These are phyloP conservation scores for Ambrosia hybrid DNA, from an alignment of 140 eudicot genomes.

Conservation along the genomic window DNA sequence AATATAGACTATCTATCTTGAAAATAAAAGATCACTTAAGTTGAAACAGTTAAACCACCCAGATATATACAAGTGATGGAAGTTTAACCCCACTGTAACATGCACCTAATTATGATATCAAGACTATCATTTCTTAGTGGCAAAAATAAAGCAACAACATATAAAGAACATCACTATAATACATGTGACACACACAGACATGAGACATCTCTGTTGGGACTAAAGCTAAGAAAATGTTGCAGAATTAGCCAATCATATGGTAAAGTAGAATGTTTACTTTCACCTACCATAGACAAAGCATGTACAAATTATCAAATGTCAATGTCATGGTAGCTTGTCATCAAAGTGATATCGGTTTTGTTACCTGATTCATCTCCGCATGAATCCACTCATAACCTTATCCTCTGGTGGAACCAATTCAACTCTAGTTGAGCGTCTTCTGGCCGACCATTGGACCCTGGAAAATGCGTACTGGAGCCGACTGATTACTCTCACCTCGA, in stretches of 20 bases:
- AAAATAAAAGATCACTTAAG: not conserved
- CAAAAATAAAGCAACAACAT: not conserved
- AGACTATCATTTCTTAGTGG: constrained; percentile 2
- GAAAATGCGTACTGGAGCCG: not conserved
- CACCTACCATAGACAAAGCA: constrained; percentile 7
- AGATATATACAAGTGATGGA: constrained; percentile 16
- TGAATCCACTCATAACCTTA: not conserved
- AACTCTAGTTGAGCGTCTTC: not conserved
- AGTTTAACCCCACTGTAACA: constrained; percentile 13
- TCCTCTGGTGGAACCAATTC: not conserved
- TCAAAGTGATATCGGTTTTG: not conserved
- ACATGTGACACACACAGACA: constrained; percentile 1
- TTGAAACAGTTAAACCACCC: not conserved
- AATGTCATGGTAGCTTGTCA: not conserved
- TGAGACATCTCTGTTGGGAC: not conserved
- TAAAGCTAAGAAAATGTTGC: constrained; percentile 7
- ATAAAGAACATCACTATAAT: constrained; percentile 3
- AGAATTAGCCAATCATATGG: constrained; percentile 8
- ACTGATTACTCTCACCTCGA: constrained; percentile 16
- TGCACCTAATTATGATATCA: constrained; percentile 4
- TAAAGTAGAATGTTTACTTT: constrained; percentile 7
- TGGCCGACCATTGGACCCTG: not conserved
- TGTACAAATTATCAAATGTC: not conserved
- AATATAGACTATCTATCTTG: not conserved
- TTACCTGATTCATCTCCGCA: not conserved